Evolutionary conservation across 345 rosid genomes (phyloP).

Genomic region (Lumnitzera littorea): DNA sequence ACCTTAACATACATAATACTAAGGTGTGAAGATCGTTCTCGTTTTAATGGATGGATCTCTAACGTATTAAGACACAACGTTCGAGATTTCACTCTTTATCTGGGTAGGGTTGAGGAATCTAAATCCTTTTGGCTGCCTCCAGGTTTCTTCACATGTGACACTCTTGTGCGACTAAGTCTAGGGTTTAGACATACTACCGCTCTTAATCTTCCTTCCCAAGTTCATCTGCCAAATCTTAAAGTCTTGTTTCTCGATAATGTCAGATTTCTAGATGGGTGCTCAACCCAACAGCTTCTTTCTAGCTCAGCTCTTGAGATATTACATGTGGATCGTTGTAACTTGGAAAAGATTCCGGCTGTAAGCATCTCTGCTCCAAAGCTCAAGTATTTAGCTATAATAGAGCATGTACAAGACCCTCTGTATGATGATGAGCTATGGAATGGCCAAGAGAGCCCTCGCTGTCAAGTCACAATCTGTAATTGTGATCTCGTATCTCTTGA

Average conservation of each 20-base stretch:
- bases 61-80: too few species aligned
- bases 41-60: too few species aligned
- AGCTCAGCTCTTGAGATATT: conserved; percentile 2
- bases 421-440: too few species aligned
- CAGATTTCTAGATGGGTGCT: not conserved
- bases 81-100: too few species aligned
- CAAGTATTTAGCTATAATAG: not conserved
- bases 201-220: not conserved
- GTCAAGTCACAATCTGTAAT: not conserved
- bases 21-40: too few species aligned
- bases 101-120: not conserved
- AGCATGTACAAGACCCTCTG: not conserved
- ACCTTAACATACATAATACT: too few species aligned
- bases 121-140: not conserved
- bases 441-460: not conserved
- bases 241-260: conserved; percentile 1
- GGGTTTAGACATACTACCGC: not conserved
- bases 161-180: not conserved
- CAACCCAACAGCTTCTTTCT: not conserved
- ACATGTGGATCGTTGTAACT: not conserved
- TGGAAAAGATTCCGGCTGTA: conserved; percentile 1
- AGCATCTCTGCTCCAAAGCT: not conserved
- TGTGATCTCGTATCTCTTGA: not conserved
- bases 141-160: conserved; percentile 1
- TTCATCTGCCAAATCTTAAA: conserved; percentile 1